Conservation (phyloP, 208 protist species). For the Perkinsela sp. region DNA sequence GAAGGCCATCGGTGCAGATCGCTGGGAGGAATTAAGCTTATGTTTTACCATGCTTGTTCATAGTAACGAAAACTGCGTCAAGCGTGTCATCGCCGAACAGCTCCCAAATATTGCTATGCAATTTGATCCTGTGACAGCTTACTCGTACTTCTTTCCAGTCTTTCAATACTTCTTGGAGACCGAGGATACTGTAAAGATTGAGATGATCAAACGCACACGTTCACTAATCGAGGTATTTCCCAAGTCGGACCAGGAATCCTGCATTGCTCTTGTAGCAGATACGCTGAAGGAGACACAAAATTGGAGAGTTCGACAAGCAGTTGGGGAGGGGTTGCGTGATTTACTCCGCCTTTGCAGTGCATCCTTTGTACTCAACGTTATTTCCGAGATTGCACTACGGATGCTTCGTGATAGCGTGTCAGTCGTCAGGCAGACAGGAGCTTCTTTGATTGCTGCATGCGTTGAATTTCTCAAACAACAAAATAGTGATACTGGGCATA, state of each 20-base stretch:
- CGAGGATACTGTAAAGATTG: constrained; percentile 79
- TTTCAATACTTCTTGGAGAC: constrained; percentile 76
- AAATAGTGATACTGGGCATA: neutral
- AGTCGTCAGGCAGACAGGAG: constrained; percentile 19
- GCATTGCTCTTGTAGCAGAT: constrained; percentile 32
- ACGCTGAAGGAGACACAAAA: constrained; percentile 64
- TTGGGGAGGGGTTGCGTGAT: constrained; percentile 46
- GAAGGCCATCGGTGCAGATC: constrained; percentile 29
- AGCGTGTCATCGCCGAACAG: constrained; percentile 45
- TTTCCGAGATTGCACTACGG: constrained; percentile 28
- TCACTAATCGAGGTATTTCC: constrained; percentile 38
- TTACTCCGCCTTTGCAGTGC: constrained; percentile 23
- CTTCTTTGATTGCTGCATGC: constrained; percentile 2
- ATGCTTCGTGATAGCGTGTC: constrained; percentile 63
- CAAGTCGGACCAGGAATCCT: constrained; percentile 14
- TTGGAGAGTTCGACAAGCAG: constrained; percentile 68
- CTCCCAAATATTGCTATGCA: constrained; percentile 73
- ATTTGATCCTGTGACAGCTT: constrained; percentile 51
- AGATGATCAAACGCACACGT: constrained; percentile 45
- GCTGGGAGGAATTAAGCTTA: constrained; percentile 58
- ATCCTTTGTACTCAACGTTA: constrained; percentile 8
- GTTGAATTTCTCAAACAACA: constrained; percentile 1
- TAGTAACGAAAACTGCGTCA: constrained; percentile 79
- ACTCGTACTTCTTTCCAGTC: constrained; percentile 36
- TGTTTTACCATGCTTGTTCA: constrained; percentile 71